Conservation (phyloP, 2,329 filamentous ascomycete genomes). For the Fusarium sp. region DNA sequence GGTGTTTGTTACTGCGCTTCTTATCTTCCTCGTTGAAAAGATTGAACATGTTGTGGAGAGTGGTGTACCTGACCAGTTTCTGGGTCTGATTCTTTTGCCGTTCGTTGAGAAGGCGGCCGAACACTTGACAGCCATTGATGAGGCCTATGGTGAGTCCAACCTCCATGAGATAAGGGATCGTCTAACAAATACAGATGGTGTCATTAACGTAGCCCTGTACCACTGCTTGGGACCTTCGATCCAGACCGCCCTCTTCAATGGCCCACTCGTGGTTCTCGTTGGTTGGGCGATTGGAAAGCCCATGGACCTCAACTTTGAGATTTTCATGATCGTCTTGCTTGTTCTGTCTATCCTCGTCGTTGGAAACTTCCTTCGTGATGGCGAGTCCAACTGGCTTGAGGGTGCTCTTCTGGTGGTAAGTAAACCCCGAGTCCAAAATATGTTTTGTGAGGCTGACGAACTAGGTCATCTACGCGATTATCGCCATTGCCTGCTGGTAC, state of each 20-base stretch:
- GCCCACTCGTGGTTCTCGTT: slow-evolving; percentile 75
- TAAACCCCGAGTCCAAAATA: rapidly evolving
- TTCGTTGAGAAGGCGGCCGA: slow-evolving; percentile 78
- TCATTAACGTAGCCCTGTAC: slow-evolving; percentile 76
- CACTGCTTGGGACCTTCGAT: slow-evolving; percentile 80
- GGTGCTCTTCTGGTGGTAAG: slow-evolving; percentile 73
- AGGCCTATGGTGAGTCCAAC: slow-evolving; percentile 64
- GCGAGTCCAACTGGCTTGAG: slow-evolving; percentile 81
- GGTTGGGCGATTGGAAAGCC: slow-evolving; percentile 73
- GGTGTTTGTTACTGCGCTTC: slow-evolving; percentile 70
- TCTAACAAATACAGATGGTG: slow-evolving; percentile 56
- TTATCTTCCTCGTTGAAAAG: slow-evolving; percentile 73
- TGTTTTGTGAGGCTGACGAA: neutral
- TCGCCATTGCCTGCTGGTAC: slow-evolving; percentile 58
- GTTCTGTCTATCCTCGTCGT: slow-evolving; percentile 80
- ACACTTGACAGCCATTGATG: slow-evolving; percentile 75
- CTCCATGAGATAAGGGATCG: rapidly evolving
- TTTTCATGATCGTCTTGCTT: slow-evolving; percentile 79
- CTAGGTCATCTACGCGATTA: slow-evolving; percentile 56
- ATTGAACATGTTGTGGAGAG: slow-evolving; percentile 63
- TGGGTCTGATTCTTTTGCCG: slow-evolving; percentile 71
- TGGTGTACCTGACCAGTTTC: slow-evolving; percentile 49
- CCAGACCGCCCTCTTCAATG: slow-evolving; percentile 80
- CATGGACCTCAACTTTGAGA: slow-evolving; percentile 79
- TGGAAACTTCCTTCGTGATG: slow-evolving; percentile 79